Conservation (phyloP, 2,329 filamentous ascomycete species). For the Cytospora leucostoma region DNA sequence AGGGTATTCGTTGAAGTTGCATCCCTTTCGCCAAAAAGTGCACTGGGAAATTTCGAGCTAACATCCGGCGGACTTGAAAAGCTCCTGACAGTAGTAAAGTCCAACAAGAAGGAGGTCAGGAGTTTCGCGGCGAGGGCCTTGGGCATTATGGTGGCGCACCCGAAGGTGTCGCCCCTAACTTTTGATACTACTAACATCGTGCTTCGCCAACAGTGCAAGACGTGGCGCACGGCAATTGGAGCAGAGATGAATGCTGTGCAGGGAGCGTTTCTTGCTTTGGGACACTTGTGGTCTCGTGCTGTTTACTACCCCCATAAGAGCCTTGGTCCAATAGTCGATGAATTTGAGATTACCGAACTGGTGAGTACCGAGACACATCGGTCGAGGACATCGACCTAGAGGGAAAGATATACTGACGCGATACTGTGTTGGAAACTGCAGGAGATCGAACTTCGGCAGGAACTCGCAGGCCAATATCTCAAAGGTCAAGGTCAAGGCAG, state of each 20-base stretch:
- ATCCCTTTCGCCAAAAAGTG: slow-evolving; percentile 45
- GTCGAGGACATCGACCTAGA: neutral
- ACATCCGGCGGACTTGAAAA: slow-evolving; percentile 52
- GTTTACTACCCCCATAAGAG: slow-evolving; percentile 43
- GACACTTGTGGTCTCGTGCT: slow-evolving; percentile 46
- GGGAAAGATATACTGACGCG: slow-evolving; percentile 18
- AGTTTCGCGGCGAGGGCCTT: slow-evolving; percentile 68
- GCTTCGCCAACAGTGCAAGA: slow-evolving; percentile 53
- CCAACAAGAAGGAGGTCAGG: slow-evolving; percentile 71
- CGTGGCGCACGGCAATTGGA: slow-evolving; percentile 54
- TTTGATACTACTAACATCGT: slow-evolving; percentile 37
- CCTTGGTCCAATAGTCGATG: neutral
- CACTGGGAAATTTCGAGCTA: slow-evolving; percentile 38
- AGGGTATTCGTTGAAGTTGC: slow-evolving; percentile 56
- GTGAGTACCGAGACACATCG: neutral
- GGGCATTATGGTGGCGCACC: slow-evolving; percentile 75
- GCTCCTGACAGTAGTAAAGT: slow-evolving; percentile 63
- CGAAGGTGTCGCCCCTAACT: slow-evolving; percentile 31
- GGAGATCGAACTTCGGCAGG: neutral
- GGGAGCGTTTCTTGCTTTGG: slow-evolving; percentile 49
- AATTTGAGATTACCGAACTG: neutral
- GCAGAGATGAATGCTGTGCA: slow-evolving; percentile 49
- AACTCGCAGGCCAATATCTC: slow-evolving; percentile 12
- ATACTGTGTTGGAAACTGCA: slow-evolving; percentile 4
- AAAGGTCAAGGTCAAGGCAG: slow-evolving; percentile 1